Evolutionary conservation across 441 rosid species (phyloP).

Genomic region (Eutrema salsugineum): DNA sequence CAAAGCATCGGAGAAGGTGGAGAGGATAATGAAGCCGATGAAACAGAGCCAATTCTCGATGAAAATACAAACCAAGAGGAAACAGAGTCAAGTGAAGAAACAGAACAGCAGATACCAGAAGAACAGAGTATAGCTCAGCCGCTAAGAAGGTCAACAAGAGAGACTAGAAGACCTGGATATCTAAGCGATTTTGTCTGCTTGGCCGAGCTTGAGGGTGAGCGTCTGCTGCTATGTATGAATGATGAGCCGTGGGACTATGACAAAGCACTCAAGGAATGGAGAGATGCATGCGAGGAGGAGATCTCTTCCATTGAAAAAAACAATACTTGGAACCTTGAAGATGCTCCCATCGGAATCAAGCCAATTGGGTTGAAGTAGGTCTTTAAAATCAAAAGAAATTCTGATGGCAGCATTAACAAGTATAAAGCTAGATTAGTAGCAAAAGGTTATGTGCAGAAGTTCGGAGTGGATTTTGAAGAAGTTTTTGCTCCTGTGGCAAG

Average conservation of each 20-base stretch:
- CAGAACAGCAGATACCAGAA: too few relatives aligned
- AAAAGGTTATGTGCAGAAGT: not conserved
- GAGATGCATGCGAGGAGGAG: not conserved
- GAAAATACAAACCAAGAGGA: too few relatives aligned
- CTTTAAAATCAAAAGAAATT: not conserved
- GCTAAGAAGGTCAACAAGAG: too few relatives aligned
- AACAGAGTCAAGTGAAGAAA: too few relatives aligned
- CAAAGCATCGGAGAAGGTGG: too few relatives aligned
- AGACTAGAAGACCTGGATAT: too few relatives aligned
- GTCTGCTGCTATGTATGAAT: not conserved
- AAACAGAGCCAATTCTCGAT: too few relatives aligned
- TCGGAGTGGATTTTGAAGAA: too few relatives aligned
- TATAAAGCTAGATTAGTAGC: not conserved
- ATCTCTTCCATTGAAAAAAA: not conserved
- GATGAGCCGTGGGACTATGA: not conserved
- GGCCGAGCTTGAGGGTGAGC: not conserved
- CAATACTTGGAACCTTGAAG: not conserved
- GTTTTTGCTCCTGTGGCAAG: too few relatives aligned
- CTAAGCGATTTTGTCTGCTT: not conserved
- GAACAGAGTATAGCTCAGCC: too few relatives aligned
- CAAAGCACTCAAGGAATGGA: not conserved
- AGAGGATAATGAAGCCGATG: too few relatives aligned
- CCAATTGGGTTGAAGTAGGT: not conserved
- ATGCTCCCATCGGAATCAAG: not conserved
- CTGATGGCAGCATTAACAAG: not conserved